Base-by-base conservation (phyloP, 371 early-diverging fungal species). In the Dichotomocladium elegans region DNA sequence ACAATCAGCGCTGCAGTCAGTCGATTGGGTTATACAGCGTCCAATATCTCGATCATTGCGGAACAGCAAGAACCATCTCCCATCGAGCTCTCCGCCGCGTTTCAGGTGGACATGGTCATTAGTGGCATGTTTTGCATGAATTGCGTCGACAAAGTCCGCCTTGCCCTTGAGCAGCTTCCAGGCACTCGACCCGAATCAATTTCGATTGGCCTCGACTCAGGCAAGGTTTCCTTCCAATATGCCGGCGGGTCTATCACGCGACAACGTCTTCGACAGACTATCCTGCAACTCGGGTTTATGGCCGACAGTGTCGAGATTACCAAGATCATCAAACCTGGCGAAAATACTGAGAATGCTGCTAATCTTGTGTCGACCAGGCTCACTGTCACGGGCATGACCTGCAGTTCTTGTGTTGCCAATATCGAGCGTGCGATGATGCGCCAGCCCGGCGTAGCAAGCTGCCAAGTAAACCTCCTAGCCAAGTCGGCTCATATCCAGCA, bases 301-400 rank as follows among this genome's bases (percentile, higher is more conserved):
- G 77, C 80, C 0, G 75, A 83, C 28, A 72, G 74, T 48, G 72
- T 81, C 48, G 71, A 76, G 35, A 74, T 77, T 10, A 66, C 61
- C 9, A 76, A 76, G 17, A 15, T 54, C 0, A 55, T 57, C 21
- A 12, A 55, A 1, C 45, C 42, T 11, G 44, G 52, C 12, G 40
- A 53, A 25, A 48, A 59, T 22, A 51, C 26, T 7, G 46, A 47
- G 11, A 33, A 57, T 2, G 59, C 55, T 25, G 50, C 22, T 5
- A 43, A 43, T 8, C 12, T 70, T 4, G 54, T 65, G 1, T 72
- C 74, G 1, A 74, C 76, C 0, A 65, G 77, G 4, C 61, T 84
- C 6, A 70, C 70, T 1, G 78, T 88, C 7, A 74, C 79, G 0
- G 92, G 93, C 29, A 93, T 93, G 92, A 92, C 93, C 0, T 91